These are phyloP conservation scores for Aspergillus tubingensis DNA, from an alignment of 2,329 filamentous ascomycete species.

Conservation along the genomic window DNA sequence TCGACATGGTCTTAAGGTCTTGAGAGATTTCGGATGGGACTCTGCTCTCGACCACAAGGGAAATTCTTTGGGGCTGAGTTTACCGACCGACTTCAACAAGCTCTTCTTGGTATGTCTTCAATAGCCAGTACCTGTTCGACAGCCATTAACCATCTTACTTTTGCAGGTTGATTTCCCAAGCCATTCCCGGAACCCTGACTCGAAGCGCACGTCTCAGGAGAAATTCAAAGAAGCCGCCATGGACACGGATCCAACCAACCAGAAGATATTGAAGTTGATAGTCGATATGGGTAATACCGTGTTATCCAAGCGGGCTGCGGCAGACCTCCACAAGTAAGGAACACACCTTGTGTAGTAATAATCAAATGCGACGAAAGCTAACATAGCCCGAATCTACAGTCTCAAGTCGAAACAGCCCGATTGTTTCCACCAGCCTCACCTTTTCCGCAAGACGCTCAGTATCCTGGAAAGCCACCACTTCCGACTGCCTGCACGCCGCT, in stretches of 20 bases:
- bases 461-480: constrained; percentile 89
- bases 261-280: constrained; percentile 79
- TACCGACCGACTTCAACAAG: constrained; percentile 75
- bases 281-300: constrained; percentile 92
- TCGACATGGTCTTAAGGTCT: constrained; percentile 85
- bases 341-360: background rate
- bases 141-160: constrained; percentile 4
- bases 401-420: constrained; percentile 74
- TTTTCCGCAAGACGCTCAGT: constrained; percentile 84
- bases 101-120: constrained; percentile 66
- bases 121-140: background rate
- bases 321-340: constrained; percentile 67
- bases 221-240: constrained; percentile 61
- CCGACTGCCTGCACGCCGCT: constrained; percentile 79
- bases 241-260: constrained; percentile 63
- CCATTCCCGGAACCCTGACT: constrained; percentile 45
- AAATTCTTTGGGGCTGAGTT: constrained; percentile 80
- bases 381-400: constrained; percentile 48
- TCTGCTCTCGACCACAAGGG: constrained; percentile 82
- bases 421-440: constrained; percentile 71
- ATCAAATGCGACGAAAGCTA: background rate
- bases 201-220: constrained; percentile 44
- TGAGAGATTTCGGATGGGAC: constrained; percentile 90
- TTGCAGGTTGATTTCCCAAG: constrained; percentile 38
- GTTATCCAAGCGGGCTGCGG: constrained; percentile 81